Evolutionary conservation across 352 stramenopile species (phyloP).

Genomic region (Phytophthora cactorum): DNA sequence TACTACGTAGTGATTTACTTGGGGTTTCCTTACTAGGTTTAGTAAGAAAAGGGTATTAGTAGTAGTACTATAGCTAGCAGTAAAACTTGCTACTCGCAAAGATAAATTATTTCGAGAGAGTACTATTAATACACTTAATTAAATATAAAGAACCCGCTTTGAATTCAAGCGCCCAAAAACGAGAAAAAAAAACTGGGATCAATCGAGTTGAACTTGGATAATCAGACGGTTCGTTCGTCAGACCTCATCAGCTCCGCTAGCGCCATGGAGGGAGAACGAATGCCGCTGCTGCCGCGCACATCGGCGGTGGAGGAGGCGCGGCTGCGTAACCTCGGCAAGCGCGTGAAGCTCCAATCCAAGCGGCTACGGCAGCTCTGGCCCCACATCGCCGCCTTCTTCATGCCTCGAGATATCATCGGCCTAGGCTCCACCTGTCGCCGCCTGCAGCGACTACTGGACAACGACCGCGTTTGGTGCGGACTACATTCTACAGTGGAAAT

Average conservation of each 20-base stretch:
- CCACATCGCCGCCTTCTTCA: slow-evolving; percentile 44
- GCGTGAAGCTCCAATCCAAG: slow-evolving; percentile 67
- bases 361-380: slow-evolving; percentile 55
- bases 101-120: too few relatives aligned
- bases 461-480: slow-evolving; percentile 50
- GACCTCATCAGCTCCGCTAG: too few relatives aligned
- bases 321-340: slow-evolving; percentile 51
- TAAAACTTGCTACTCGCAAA: too few relatives aligned
- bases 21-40: too few relatives aligned
- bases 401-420: slow-evolving; percentile 41
- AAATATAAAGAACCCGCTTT: too few relatives aligned
- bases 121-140: too few relatives aligned
- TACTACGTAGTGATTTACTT: too few relatives aligned
- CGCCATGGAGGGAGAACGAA: slow-evolving; percentile 11
- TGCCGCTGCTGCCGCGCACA: slow-evolving; percentile 33
- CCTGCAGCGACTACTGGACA: slow-evolving; percentile 46
- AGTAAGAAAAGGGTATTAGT: too few relatives aligned
- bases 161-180: background rate
- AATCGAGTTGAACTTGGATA: slow-evolving; percentile 22
- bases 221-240: slow-evolving; percentile 6
- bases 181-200: background rate
- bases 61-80: too few relatives aligned
- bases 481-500: background rate
- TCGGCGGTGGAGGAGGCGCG: slow-evolving; percentile 47
- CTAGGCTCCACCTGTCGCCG: slow-evolving; percentile 46